Evolutionary conservation across 2,329 filamentous ascomycete genomes (phyloP), one percentile per base, ranked within the genome.

Genomic region (Diaporthe citri): DNA sequence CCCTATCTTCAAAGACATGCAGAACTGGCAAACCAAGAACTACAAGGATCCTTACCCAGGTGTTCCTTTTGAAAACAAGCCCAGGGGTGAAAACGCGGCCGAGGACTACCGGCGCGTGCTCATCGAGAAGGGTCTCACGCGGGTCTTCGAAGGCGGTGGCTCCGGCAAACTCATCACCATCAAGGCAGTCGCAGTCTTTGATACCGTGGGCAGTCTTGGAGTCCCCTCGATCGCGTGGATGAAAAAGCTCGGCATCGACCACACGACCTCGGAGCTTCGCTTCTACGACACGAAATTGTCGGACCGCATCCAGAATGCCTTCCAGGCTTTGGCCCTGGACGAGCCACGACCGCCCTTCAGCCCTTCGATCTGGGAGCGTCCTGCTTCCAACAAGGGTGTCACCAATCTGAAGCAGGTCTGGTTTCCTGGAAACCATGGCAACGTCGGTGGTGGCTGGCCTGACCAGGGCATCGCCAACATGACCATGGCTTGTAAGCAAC

Each of bases 341-440:
- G 90, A 92, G 80, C 87, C 85, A 28, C 86, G 90, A 12, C 81
- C 86, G 0, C 86, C 89, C 0, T 92, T 91, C 75, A 83, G 82
- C n/a, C 89, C 89, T 17, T 88, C 89, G 2, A 81, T 91, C 1
- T 91, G 88, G 89, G 87, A 90, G 77, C 83, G 86, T 28, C 81
- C 82, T 12, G 81, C 82, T 0, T 80, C 82, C 36, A 83, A 85
- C 41, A 82, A 80, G 48, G 78, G 82, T 20, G 83, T 80, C 31
- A 87, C 86, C 2, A 84, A 89, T 75, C 82, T 89, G 59, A 83
- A 86, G 39, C 87, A 89, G 76, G 86, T 88, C 17, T 93, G 91
- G 91, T 95, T 95, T 79, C 91, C 93, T 0, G 93, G 93, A 9
- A 90, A 89, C 67, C 93, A 95, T 80, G 90, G 87, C 15, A 93